phyloP scores from a whole-genome alignment of 306 rosid genomes.

The Casuarina equisetifolia region DNA sequence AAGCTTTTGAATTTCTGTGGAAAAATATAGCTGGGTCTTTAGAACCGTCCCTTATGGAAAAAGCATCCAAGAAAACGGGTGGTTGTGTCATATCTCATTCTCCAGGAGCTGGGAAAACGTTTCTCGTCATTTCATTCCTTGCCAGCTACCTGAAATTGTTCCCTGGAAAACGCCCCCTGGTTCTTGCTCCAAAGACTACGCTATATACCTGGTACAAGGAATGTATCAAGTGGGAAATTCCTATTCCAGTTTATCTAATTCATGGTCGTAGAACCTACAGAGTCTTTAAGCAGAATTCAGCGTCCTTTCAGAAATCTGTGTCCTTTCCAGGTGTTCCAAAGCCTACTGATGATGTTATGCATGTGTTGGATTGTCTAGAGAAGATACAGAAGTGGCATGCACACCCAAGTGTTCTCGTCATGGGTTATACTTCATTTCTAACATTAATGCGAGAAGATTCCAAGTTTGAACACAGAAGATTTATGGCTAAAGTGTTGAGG shows the following conservation, averaged over 20 bases:
- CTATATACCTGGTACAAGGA: constrained; percentile 90
- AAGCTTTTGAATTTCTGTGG: constrained; percentile 92
- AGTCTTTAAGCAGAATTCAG: constrained; percentile 39
- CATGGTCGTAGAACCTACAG: constrained; percentile 63
- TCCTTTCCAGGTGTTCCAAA: constrained; percentile 53
- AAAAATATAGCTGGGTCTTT: constrained; percentile 70
- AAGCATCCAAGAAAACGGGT: constrained; percentile 51
- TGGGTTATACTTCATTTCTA: constrained; percentile 89
- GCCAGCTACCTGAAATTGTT: constrained; percentile 73
- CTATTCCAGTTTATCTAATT: constrained; percentile 76
- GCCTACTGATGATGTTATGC: constrained; percentile 66
- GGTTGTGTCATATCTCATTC: constrained; percentile 95
- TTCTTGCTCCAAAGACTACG: constrained; percentile 89
- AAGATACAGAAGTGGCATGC: constrained; percentile 87
- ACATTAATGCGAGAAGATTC: constrained; percentile 85
- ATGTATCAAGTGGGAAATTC: constrained; percentile 75
- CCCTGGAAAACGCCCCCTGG: constrained; percentile 72
- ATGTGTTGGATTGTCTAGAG: constrained; percentile 71
- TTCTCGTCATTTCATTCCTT: constrained; percentile 76
- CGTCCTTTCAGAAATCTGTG: constrained; percentile 33
- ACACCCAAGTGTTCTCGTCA: constrained; percentile 85
- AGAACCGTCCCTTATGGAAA: constrained; percentile 52
- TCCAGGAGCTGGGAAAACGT: constrained; percentile 93
- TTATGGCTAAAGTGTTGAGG: constrained; percentile 83
- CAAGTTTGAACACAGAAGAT: constrained; percentile 66